A percentile compares a stretch with the other conserved stretches of the same genome.
Evolutionary conservation across 2,329 filamentous ascomycete genomes (phyloP).

Genomic region (Epichloe gansuensis): DNA sequence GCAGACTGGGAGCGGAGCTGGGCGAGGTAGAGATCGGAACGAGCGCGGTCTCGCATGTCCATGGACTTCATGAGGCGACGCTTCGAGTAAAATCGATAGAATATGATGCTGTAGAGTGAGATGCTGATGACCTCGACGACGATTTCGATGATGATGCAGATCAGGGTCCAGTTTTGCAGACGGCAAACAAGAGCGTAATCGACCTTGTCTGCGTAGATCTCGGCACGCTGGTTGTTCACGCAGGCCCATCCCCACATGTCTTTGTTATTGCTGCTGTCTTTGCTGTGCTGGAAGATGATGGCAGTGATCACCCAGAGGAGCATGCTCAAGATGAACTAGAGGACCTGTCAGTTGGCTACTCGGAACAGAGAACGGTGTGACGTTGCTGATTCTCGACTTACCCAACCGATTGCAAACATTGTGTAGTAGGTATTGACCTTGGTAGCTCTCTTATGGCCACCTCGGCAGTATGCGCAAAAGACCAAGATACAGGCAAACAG

Average conservation of each 20-base stretch:
- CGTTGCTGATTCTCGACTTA: constrained; percentile 11
- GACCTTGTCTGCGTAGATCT: constrained; percentile 69
- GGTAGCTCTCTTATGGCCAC: constrained; percentile 78
- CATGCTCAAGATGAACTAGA: constrained; percentile 72
- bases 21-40: constrained; percentile 88
- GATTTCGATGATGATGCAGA: constrained; percentile 95
- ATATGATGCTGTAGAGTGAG: constrained; percentile 82
- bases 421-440: constrained; percentile 95
- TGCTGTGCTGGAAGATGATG: constrained; percentile 68
- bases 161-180: constrained; percentile 83
- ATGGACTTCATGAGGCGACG: constrained; percentile 91
- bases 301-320: constrained; percentile 86
- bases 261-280: constrained; percentile 56
- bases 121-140: constrained; percentile 88
- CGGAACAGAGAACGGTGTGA: too few relatives aligned
- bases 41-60: constrained; percentile 86
- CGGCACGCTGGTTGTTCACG: constrained; percentile 68
- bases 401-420: constrained; percentile 78
- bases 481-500: constrained; percentile 67
- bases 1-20: constrained; percentile 76
- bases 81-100: constrained; percentile 97
- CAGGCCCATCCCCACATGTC: constrained; percentile 99
- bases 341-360: neutral
- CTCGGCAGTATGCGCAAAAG: constrained; percentile 76
- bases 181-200: constrained; percentile 86